A percentile compares a stretch with the other conserved stretches of the same genome.
Conservation (phyloP, 2,329 filamentous ascomycete genomes). For the Colletotrichum karsti region DNA sequence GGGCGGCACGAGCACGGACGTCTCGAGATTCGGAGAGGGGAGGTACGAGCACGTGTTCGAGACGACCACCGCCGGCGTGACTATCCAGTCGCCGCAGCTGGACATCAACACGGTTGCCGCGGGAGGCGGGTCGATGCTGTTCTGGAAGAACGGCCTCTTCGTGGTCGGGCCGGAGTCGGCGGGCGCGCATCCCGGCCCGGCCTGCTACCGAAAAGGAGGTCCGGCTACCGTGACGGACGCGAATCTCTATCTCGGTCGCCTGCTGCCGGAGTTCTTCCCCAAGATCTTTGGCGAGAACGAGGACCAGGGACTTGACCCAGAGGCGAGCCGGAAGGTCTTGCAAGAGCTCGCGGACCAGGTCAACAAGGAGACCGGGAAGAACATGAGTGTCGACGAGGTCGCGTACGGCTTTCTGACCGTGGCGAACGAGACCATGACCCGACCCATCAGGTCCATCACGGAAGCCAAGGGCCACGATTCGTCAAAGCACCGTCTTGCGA, state of each 20-base stretch:
- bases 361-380: conserved; percentile 76
- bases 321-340: conserved; percentile 79
- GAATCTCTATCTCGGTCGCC: conserved; percentile 83
- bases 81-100: conserved; percentile 89
- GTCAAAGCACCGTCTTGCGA: conserved; percentile 87
- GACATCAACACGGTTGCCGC: conserved; percentile 97
- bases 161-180: conserved; percentile 91
- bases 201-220: conserved; percentile 89
- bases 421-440: conserved; percentile 90
- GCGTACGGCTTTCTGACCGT: conserved; percentile 91
- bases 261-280: conserved; percentile 91
- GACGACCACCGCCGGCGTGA: conserved; percentile 92
- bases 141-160: conserved; percentile 90
- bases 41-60: conserved; percentile 94
- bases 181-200: conserved; percentile 87
- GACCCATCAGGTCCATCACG: conserved; percentile 88
- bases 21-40: conserved; percentile 85
- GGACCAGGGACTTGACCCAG: conserved; percentile 79
- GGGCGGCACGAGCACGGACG: conserved; percentile 93
- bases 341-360: conserved; percentile 80
- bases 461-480: conserved; percentile 94
- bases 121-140: conserved; percentile 84
- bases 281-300: conserved; percentile 95
- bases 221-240: conserved; percentile 94
- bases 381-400: conserved; percentile 83